Base-by-base conservation (phyloP, 2,329 filamentous ascomycete species). In the Aspergillaceae sp. region DNA sequence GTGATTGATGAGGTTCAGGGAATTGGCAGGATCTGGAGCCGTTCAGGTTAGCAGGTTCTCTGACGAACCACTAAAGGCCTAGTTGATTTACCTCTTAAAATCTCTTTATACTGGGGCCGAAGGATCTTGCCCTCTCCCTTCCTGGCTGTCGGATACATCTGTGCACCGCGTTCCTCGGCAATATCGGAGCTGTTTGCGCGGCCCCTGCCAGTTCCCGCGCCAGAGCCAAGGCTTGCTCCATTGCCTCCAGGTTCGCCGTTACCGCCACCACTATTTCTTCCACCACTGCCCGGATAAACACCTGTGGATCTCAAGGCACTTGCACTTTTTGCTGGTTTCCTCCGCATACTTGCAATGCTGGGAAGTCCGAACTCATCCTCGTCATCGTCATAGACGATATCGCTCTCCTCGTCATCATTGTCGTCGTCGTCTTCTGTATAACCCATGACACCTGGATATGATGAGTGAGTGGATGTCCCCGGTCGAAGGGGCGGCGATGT, bases 71-170 rank as follows among this genome's bases (percentile, higher is more conserved):
- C 30, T 7, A 33, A 33, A 27, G 10, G 28, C 10, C 10, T 8
- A n/a, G 7, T 8, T 32, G 33, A 5, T 9, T 27, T 52, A 84
- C 82, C 82, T 73, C 78, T 80, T 19, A 98, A 71, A 40, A 98
- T 94, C 51, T 98, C 92, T 68, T 98, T 96, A 67, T 97, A 98
- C 66, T 98, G 92, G 43, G 92, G 92, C 52, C 92, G 82, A 26
- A 98, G 73, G 49, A 97, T 97, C 74, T 98, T 98, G 29, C 88
- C 91, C 63, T 96, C 90, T 51, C 79, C 83, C 67, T 90, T 94
- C 68, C 90, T 91, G 2, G 90, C 82, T 58, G 87, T 84, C 29
- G 91, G 91, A 60, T 97, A 97, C 51, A 80, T 82, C 9, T 87
- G 81, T 35, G 84, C 74, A 27, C 87, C 87, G 51, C 91, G 79